phyloP scores from a whole-genome alignment of 169 alveolate species.

The Plasmodium cynomolgi region DNA sequence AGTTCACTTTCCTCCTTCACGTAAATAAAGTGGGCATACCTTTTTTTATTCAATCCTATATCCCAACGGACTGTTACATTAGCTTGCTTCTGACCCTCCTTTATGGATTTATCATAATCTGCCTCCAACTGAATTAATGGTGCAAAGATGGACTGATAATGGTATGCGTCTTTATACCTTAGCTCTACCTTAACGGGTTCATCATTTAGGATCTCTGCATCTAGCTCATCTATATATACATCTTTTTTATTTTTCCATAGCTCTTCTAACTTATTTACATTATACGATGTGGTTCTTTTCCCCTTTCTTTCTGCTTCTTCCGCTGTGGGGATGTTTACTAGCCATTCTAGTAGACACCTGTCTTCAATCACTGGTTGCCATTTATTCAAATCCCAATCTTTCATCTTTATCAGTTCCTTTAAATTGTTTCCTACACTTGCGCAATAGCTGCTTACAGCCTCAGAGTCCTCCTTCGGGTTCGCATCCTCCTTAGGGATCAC shows the following conservation, averaged over 20 bases:
- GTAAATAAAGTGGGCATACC: conserved; percentile 90
- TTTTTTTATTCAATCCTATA: conserved; percentile 84
- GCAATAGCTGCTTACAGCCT: background rate
- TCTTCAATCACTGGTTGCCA: conserved; percentile 89
- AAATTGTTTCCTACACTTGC: background rate
- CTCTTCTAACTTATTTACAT: conserved; percentile 76
- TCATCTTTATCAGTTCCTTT: background rate
- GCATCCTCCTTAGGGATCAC: background rate
- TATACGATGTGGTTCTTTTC: conserved; percentile 57
- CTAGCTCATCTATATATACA: conserved; percentile 75
- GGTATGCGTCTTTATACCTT: conserved; percentile 78
- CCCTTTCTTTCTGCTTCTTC: conserved; percentile 80
- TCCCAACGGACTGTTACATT: conserved; percentile 88
- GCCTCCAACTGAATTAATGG: conserved; percentile 94
- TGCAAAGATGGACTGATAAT: conserved; percentile 84
- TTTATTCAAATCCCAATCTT: conserved; percentile 81
- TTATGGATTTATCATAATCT: conserved; percentile 92
- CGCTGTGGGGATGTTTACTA: conserved; percentile 84
- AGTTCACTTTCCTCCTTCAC: conserved; percentile 92
- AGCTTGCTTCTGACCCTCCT: conserved; percentile 91
- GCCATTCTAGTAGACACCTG: conserved; percentile 83
- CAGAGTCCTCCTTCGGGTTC: background rate
- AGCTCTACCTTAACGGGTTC: conserved; percentile 51
- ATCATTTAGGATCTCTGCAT: conserved; percentile 70
- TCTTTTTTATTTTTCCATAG: conserved; percentile 78